Conservation (phyloP, 2,329 filamentous ascomycete genomes). For the Karstenula rhodostoma region DNA sequence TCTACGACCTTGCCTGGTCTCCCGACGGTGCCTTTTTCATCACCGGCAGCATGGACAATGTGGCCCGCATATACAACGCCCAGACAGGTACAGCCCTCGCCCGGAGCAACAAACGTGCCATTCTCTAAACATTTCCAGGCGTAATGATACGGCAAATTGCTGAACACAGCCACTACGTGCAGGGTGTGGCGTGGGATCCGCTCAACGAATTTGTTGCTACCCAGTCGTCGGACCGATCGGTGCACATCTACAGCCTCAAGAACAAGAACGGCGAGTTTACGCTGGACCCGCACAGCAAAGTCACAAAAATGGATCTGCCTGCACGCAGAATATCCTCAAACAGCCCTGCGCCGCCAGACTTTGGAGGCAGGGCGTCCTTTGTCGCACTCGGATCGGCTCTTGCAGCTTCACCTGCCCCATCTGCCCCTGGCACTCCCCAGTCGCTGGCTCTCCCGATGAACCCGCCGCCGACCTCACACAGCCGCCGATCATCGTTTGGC, state of each 20-base stretch:
- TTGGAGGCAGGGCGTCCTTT: constrained; percentile 72
- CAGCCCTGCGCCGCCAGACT: constrained; percentile 89
- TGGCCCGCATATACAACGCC: constrained; percentile 95
- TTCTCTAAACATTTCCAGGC: constrained; percentile 33
- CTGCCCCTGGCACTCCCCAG: constrained; percentile 91
- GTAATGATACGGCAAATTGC: constrained; percentile 82
- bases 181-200: constrained; percentile 98
- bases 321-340: constrained; percentile 87
- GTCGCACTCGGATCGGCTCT: constrained; percentile 63
- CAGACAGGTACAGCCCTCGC: constrained; percentile 72
- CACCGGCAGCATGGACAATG: constrained; percentile 98
- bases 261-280: constrained; percentile 97
- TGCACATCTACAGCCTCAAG: constrained; percentile 95
- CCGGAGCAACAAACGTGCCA: constrained; percentile 16
- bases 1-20: constrained; percentile 98
- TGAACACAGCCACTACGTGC: constrained; percentile 97
- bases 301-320: constrained; percentile 93
- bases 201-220: constrained; percentile 98
- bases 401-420: constrained; percentile 79
- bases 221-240: constrained; percentile 96
- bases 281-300: constrained; percentile 77
- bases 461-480: constrained; percentile 89
- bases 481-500: constrained; percentile 90
- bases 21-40: constrained; percentile 97
- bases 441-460: constrained; percentile 94